Evolutionary conservation across 805 yeast species (phyloP), one percentile per base, ranked within the genome.

Genomic region (Saccharomycopsis guyanensis): DNA sequence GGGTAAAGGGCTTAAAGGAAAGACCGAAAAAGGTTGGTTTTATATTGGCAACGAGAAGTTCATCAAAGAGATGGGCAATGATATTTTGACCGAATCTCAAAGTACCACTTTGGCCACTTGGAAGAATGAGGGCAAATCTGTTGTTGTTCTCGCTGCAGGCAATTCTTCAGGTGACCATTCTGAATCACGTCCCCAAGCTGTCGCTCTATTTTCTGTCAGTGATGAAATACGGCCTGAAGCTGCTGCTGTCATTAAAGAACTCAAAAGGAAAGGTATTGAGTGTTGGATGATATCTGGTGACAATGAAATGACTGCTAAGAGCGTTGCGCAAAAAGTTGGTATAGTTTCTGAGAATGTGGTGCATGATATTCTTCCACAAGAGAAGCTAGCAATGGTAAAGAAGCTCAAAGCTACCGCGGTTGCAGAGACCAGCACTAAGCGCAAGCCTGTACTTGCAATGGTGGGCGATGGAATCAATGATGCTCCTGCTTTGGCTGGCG

Each of bases 381-480:
- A 80, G 46, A 85, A 85, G 59, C 81, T 85, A 5, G 72, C 68
- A 22, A 73, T 76, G 56, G 66, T 84, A 33, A 66, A 70, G 51
- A 67, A 73, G 70, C 66, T 84, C 10, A 82, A 80, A 56, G 58
- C 63, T 35, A 65, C 73, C 38, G 59, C 60, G 37, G 45, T 59
- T 10, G 52, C 51, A 6, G 32, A 40, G 16, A 10, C 18, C 3
- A 37, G 51, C 7, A 51, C 49, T 3, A 38, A 43, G 4, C 36
- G 19, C 10, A 43, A 34, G 10, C 53, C 54, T 20, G 36, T 24
- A 2, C 81, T 79, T 2, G 88, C 86, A 0, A 82, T 84, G 89
- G 80, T 84, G 6, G 93, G 93, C 7, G 93, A 84, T 56, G 93
- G 93, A 18, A 78, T 84, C 29, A 85, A 84, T 59, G 93, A 85